Evolutionary conservation across 441 rosid species (phyloP).

Genomic region (Aquilaria agallochum): DNA sequence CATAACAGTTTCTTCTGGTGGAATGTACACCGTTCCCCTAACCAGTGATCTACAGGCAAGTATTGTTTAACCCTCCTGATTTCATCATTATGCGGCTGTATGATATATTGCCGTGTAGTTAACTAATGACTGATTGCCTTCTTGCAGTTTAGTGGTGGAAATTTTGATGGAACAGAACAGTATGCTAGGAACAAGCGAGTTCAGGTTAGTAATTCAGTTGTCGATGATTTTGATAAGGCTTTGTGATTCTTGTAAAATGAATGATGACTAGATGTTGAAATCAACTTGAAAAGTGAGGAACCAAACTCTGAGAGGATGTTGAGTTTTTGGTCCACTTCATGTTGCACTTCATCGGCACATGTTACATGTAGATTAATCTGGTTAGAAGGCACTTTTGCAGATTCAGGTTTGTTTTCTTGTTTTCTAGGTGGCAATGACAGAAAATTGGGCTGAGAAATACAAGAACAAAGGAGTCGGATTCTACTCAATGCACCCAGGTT

Average conservation of each 20-base stretch:
- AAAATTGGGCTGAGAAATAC: constrained; percentile 70
- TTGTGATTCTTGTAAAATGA: background rate
- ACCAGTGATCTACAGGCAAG: constrained; percentile 76
- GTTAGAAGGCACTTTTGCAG: background rate
- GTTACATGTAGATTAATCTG: no score
- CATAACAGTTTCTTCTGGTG: constrained; percentile 87
- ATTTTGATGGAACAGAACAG: constrained; percentile 54
- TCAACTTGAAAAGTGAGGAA: no score
- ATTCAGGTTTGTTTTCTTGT: constrained; percentile 3
- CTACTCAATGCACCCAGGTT: constrained; percentile 94
- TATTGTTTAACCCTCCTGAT: background rate
- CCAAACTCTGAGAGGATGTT: no score
- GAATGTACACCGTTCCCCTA: constrained; percentile 82
- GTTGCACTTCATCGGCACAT: no score
- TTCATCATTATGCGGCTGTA: background rate
- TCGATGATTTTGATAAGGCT: background rate
- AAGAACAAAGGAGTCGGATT: constrained; percentile 69
- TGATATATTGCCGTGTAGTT: no score
- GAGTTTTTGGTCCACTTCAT: no score
- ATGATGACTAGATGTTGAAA: no score
- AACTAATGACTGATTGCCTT: background rate
- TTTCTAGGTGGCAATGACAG: constrained; percentile 69
- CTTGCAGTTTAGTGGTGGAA: constrained; percentile 52
- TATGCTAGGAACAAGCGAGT: constrained; percentile 83
- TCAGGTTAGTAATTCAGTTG: constrained; percentile 44